Base-by-base conservation (phyloP, 305 asterid genomes). In the Solanum hybrid region DNA sequence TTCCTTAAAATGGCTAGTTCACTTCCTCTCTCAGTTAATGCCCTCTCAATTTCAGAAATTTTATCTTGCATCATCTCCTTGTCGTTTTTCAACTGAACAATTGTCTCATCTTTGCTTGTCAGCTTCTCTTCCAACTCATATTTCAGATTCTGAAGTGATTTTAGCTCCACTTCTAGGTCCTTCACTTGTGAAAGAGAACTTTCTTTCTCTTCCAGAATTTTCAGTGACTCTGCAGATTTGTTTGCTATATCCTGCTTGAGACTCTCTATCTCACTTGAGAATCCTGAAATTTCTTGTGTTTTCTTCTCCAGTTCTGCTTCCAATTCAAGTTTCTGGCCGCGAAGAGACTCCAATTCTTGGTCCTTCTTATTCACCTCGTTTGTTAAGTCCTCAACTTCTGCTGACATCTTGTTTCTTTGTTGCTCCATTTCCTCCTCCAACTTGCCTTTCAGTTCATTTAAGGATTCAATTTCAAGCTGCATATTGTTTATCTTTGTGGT, bases 231-330 rank as follows among this genome's bases (percentile, higher is more conserved):
- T 3, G 89, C 86, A 17, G 45, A 92, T 90, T 86, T 93, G 88
- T 88, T 94, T 91, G 90, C 93, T 87, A 92, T 87, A 80, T 93
- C 95, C 90, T 90, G 89, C 78, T 93, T 94, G 75, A 95, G 89
- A 68, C 86, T 90, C 89, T 91, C 96, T 20, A 91, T 73, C 92
- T 89, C 93, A 89, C 79, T 82, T 68, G 87, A 80, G 84, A 84
- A 78, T 87, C 91, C 95, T 38, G 94, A 90, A 26, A 92, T 36
- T 91, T 95, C 98, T 72, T 88, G 91, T 89, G 82, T 79, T 91
- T 91, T 94, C 93, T 93, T 94, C 73, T 89, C 92, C 82, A 94
- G 51, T 91, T 95, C 91, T 90, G 92, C 94, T 93, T 94, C 98
- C 89, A 94, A 72, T 68, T 93, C 94, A 24, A 89, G 86, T 91